Evolutionary conservation across 1,284 basidiomycete species (phyloP).

Genomic region (Pyrrhoderma lamaoense): DNA sequence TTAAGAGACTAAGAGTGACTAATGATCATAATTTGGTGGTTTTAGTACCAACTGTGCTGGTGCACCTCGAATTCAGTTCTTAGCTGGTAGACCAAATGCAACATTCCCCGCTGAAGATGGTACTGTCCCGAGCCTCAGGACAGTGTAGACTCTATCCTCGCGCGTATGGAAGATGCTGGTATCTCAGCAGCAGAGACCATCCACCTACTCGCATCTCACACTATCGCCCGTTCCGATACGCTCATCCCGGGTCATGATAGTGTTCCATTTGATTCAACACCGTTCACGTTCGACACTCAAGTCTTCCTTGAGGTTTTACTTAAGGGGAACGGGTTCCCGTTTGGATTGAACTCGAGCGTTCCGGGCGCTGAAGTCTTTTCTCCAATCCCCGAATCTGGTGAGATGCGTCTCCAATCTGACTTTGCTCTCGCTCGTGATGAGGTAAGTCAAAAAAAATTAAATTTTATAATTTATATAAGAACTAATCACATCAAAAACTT

Average conservation of each 20-base stretch:
- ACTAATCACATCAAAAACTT: too few relatives aligned
- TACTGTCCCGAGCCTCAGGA: conserved; percentile 26
- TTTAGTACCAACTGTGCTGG: conserved; percentile 26
- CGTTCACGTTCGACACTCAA: conserved; percentile 21
- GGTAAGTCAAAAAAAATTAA: conserved; percentile 19
- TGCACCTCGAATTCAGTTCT: conserved; percentile 25
- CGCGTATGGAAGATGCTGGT: conserved; percentile 22
- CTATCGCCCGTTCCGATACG: conserved; percentile 20
- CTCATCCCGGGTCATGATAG: conserved; percentile 15
- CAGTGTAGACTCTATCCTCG: conserved; percentile 25
- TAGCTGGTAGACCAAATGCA: conserved; percentile 22
- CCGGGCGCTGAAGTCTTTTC: conserved; percentile 21
- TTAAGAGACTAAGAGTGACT: too few relatives aligned
- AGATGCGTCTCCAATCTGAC: conserved; percentile 27
- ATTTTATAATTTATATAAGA: conserved; percentile 13
- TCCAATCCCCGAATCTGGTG: conserved; percentile 22
- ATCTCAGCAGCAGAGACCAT: conserved; percentile 28
- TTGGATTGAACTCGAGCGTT: conserved; percentile 12
- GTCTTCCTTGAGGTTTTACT: conserved; percentile 21
- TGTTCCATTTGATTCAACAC: conserved; percentile 21
- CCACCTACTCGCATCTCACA: conserved; percentile 23
- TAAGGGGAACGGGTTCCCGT: conserved; percentile 18
- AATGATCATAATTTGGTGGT: neutral
- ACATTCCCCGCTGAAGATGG: conserved; percentile 23
- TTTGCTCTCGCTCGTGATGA: conserved; percentile 25